phyloP scores from a whole-genome alignment of 371 early-diverging fungal genomes.

The Mucor sp. region DNA sequence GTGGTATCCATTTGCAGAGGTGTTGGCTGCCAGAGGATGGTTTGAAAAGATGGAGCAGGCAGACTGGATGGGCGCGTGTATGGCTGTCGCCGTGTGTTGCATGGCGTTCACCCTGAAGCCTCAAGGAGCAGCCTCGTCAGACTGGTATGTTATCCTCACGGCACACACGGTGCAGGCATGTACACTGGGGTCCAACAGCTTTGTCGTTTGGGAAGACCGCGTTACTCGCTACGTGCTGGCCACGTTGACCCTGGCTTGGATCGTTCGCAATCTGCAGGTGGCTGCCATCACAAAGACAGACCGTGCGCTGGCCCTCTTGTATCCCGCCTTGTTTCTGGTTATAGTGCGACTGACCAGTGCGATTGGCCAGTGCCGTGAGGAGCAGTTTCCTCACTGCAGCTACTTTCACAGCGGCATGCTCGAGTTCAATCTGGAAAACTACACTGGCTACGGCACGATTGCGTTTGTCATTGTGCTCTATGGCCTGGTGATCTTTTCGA shows the following conservation, averaged over 20 bases:
- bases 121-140: background rate
- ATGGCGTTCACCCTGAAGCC: background rate
- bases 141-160: conserved; percentile 18
- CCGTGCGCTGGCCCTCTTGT: background rate
- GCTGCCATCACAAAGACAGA: background rate
- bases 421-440: conserved; percentile 8
- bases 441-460: background rate
- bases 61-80: conserved; percentile 31
- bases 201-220: conserved; percentile 85
- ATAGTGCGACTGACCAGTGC: conserved; percentile 59
- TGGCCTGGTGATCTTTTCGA: background rate
- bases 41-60: conserved; percentile 45
- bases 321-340: conserved; percentile 47
- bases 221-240: conserved; percentile 56
- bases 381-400: conserved; percentile 75
- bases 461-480: background rate
- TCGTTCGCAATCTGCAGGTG: background rate
- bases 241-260: conserved; percentile 34
- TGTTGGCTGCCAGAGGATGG: conserved; percentile 9
- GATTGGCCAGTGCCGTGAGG: conserved; percentile 88
- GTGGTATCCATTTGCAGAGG: background rate
- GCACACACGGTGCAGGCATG: conserved; percentile 56
- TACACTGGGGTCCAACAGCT: conserved; percentile 85
- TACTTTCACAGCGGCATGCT: conserved; percentile 35
- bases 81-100: conserved; percentile 8